phyloP scores from a whole-genome alignment of 2,329 filamentous ascomycete genomes.

The Trichophyton mentagrophytes region DNA sequence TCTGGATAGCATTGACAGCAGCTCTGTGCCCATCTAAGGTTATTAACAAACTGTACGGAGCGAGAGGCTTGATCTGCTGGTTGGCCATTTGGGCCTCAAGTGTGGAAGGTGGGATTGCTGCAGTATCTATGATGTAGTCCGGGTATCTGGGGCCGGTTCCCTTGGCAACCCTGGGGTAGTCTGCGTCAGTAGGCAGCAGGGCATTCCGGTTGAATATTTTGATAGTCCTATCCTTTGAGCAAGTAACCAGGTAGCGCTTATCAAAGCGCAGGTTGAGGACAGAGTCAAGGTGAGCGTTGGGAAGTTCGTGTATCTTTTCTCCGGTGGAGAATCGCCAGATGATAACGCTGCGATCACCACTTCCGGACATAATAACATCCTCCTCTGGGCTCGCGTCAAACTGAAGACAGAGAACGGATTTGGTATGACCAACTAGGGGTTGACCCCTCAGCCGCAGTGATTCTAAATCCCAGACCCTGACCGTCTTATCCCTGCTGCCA shows the following conservation, averaged over 20 bases:
- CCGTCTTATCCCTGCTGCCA: conserved; percentile 75
- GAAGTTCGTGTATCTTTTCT: conserved; percentile 62
- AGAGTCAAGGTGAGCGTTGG: conserved; percentile 70
- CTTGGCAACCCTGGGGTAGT: conserved; percentile 34
- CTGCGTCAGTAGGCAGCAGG: conserved; percentile 39
- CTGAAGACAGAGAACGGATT: conserved; percentile 86
- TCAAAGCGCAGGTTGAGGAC: conserved; percentile 91
- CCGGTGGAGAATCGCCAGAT: conserved; percentile 91
- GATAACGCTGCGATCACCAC: conserved; percentile 81
- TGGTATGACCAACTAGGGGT: conserved; percentile 64
- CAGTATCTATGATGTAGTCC: conserved; percentile 43
- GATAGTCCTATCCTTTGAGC: conserved; percentile 93
- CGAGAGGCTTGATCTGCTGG: conserved; percentile 33
- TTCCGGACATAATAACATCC: conserved; percentile 88
- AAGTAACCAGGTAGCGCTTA: conserved; percentile 80
- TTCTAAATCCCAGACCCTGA: conserved; percentile 81
- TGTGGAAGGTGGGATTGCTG: conserved; percentile 27
- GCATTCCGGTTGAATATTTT: conserved; percentile 82
- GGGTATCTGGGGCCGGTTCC: conserved; percentile 37
- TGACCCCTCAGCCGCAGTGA: conserved; percentile 61
- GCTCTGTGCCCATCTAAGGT: conserved; percentile 72
- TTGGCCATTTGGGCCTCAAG: conserved; percentile 34
- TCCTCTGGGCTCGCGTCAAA: conserved; percentile 81
- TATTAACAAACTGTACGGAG: conserved; percentile 65
- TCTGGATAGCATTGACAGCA: conserved; percentile 92